A percentile compares a stretch with the other conserved stretches of the same genome.
These are phyloP conservation scores for Cenococcum geophilum DNA, from an alignment of 495 filamentous ascomycete genomes.

Conservation along the genomic window DNA sequence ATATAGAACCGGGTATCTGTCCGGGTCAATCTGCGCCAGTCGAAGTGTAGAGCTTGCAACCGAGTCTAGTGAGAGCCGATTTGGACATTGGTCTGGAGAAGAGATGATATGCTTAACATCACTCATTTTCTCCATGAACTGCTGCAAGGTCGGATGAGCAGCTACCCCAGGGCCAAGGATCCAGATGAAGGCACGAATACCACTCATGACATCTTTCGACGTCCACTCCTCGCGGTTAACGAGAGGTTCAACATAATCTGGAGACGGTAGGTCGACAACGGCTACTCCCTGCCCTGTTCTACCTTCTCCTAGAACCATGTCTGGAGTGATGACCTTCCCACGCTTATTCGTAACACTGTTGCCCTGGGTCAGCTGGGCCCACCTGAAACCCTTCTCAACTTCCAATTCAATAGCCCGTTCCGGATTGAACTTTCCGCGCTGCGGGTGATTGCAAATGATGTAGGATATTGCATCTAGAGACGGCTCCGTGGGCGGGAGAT, in stretches of 20 bases:
- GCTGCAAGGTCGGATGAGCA: slow-evolving; percentile 51
- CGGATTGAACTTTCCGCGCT: slow-evolving; percentile 72
- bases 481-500: slow-evolving; percentile 59
- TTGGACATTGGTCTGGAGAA: slow-evolving; percentile 62
- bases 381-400: slow-evolving; percentile 51
- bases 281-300: slow-evolving; percentile 61
- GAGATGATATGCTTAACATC: slow-evolving; percentile 69
- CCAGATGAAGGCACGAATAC: slow-evolving; percentile 70
- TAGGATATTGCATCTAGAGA: slow-evolving; percentile 70
- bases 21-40: slow-evolving; percentile 61
- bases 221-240: slow-evolving; percentile 69
- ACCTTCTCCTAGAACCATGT: slow-evolving; percentile 58
- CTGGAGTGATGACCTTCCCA: slow-evolving; percentile 54
- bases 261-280: slow-evolving; percentile 68
- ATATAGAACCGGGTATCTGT: slow-evolving; percentile 60
- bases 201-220: slow-evolving; percentile 55
- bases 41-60: slow-evolving; percentile 56
- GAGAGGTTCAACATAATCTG: slow-evolving; percentile 60
- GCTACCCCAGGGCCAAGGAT: slow-evolving; percentile 65
- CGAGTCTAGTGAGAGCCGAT: slow-evolving; percentile 62
- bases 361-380: slow-evolving; percentile 45
- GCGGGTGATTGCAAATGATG: slow-evolving; percentile 65
- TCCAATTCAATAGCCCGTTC: slow-evolving; percentile 55
- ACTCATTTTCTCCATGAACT: slow-evolving; percentile 60
- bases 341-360: slow-evolving; percentile 48